phyloP scores from a whole-genome alignment of 2,329 filamentous ascomycete species.

The Decorospora gaudefroyi region DNA sequence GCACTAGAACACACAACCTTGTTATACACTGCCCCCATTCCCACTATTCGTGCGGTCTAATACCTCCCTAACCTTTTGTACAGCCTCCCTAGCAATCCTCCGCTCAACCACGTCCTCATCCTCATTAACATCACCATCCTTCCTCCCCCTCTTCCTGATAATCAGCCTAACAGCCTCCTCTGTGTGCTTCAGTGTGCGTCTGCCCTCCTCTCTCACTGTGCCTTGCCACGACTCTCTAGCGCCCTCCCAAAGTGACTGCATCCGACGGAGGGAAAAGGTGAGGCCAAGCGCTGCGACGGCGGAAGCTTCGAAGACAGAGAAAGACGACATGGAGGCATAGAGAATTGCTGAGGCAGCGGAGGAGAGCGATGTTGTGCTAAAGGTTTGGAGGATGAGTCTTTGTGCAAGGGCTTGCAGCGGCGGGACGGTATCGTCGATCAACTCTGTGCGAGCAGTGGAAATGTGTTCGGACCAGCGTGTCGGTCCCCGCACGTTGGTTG shows the following conservation, averaged over 20 bases:
- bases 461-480: constrained; percentile 76
- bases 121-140: constrained; percentile 34
- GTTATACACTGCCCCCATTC: constrained; percentile 5
- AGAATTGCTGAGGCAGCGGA: constrained; percentile 61
- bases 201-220: constrained; percentile 61
- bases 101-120: constrained; percentile 48
- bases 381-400: constrained; percentile 67
- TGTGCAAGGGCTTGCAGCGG: constrained; percentile 54
- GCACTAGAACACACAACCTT: too few relatives aligned
- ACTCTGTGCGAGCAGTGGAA: constrained; percentile 64
- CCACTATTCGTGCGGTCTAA: constrained; percentile 45
- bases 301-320: constrained; percentile 60
- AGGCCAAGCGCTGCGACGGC: constrained; percentile 63
- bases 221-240: constrained; percentile 58
- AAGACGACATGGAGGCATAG: constrained; percentile 58
- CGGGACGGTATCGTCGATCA: constrained; percentile 50
- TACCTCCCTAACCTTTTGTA: constrained; percentile 54
- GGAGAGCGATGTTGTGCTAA: constrained; percentile 67
- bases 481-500: constrained; percentile 33
- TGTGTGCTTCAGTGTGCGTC: constrained; percentile 58
- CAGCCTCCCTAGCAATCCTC: constrained; percentile 49
- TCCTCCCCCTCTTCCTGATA: constrained; percentile 52
- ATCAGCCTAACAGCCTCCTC: constrained; percentile 56
- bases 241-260: constrained; percentile 63
- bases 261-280: constrained; percentile 60